These are phyloP conservation scores for Skeletonema costatum DNA, from an alignment of 108 stramenopile genomes.

Conservation along the genomic window DNA sequence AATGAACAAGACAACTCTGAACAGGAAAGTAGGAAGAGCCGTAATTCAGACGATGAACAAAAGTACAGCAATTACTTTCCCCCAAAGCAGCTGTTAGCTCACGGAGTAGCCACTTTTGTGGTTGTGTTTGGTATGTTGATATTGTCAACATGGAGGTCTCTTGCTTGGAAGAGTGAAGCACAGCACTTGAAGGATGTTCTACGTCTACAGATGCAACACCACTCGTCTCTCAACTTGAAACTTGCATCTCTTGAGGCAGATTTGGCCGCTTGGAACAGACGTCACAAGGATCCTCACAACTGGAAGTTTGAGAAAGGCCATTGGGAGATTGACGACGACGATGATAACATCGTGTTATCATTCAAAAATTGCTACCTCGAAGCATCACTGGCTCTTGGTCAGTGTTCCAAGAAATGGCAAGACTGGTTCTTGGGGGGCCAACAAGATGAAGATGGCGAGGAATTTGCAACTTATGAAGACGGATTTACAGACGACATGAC, in stretches of 20 bases:
- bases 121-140: neutral
- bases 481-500: slow-evolving; percentile 11
- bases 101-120: neutral
- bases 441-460: neutral
- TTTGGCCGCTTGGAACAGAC: neutral
- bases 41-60: neutral
- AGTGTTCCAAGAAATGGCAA: slow-evolving; percentile 18
- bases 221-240: neutral
- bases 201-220: neutral
- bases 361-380: slow-evolving; percentile 29
- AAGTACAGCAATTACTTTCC: neutral
- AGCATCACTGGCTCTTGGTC: slow-evolving; percentile 22
- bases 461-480: slow-evolving; percentile 2
- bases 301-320: slow-evolving; percentile 5
- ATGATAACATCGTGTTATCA: slow-evolving; percentile 3
- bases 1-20: neutral
- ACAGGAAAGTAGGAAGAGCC: neutral
- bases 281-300: neutral
- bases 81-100: neutral
- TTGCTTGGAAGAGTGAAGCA: slow-evolving; percentile 2
- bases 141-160: neutral
- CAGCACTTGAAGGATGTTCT: slow-evolving; percentile 7
- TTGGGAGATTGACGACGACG: neutral
- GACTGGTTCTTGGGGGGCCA: neutral
- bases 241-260: neutral